A percentile compares a stretch with the other conserved stretches of the same genome.
phyloP scores from a whole-genome alignment of 1,284 basidiomycete species.

The Afroboletus lepidellus region DNA sequence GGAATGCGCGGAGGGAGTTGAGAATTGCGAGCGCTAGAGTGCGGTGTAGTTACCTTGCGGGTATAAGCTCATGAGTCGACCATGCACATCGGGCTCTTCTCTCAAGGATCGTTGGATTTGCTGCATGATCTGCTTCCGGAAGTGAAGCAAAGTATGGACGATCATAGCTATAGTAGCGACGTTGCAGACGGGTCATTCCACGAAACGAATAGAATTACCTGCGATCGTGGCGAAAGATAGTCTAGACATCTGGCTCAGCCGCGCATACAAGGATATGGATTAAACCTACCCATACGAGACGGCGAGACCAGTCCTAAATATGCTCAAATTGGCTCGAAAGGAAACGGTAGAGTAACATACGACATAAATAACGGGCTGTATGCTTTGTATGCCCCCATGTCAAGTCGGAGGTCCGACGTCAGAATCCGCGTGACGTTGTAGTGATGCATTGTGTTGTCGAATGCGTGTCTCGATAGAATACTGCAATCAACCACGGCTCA shows the following conservation, averaged over 20 bases:
- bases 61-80: conserved; percentile 72
- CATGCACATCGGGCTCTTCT: conserved; percentile 76
- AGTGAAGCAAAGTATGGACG: conserved; percentile 52
- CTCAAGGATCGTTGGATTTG: conserved; percentile 51
- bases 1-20: background rate
- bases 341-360: conserved; percentile 29
- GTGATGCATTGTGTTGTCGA: conserved; percentile 58
- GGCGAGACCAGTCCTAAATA: conserved; percentile 47
- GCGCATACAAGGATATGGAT: background rate
- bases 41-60: conserved; percentile 36
- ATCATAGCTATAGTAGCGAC: conserved; percentile 44
- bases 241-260: conserved; percentile 9
- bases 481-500: conserved; percentile 6
- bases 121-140: conserved; percentile 63
- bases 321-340: too few relatives aligned
- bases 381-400: conserved; percentile 61
- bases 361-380: conserved; percentile 89
- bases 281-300: conserved; percentile 44
- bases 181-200: too few relatives aligned
- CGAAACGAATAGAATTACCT: conserved; percentile 14
- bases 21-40: conserved; percentile 4
- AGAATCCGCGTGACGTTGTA: conserved; percentile 76
- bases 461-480: conserved; percentile 55
- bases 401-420: conserved; percentile 54
- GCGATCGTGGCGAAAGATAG: conserved; percentile 64